Percentiles rank a stretch among this genome's conserved stretches.
Conservation (phyloP, 1,139 yeast genomes). For the Yamadazyma jaroonii region DNA sequence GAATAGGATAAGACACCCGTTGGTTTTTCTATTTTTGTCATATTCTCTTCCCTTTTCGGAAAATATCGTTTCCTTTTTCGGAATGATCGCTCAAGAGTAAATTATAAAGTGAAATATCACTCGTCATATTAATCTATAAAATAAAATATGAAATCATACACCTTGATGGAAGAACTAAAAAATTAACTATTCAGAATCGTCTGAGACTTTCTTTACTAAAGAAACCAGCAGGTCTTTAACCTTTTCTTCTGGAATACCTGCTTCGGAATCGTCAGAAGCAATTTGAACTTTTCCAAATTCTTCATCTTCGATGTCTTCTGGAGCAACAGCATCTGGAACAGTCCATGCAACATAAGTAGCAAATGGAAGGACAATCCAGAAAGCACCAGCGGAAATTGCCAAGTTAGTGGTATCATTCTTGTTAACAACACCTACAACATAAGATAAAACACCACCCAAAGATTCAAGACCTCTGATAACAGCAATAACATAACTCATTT, state of each 20-base stretch:
- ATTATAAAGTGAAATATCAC: too few species aligned
- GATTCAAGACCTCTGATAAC: constrained; percentile 8
- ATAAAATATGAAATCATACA: too few species aligned
- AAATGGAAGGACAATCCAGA: constrained; percentile 15
- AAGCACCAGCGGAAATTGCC: constrained; percentile 18
- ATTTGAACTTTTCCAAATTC: background rate
- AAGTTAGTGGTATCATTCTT: constrained; percentile 17
- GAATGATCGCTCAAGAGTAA: too few species aligned
- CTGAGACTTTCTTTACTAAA: background rate
- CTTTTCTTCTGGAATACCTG: background rate
- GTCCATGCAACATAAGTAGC: constrained; percentile 10
- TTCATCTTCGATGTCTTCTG: background rate
- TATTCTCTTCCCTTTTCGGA: too few species aligned
- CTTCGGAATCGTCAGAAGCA: background rate
- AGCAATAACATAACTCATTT: constrained; percentile 12
- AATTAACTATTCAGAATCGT: background rate
- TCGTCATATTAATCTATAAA: too few species aligned
- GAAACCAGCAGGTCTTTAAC: background rate
- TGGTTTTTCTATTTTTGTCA: too few species aligned
- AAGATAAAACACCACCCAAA: constrained; percentile 16
- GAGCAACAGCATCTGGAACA: background rate
- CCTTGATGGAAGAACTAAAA: too few species aligned
- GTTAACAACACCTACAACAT: constrained; percentile 18
- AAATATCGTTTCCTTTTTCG: too few species aligned
- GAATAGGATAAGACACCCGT: too few species aligned